phyloP scores from a whole-genome alignment of 495 filamentous ascomycete species.

The Daldinia decipiens region DNA sequence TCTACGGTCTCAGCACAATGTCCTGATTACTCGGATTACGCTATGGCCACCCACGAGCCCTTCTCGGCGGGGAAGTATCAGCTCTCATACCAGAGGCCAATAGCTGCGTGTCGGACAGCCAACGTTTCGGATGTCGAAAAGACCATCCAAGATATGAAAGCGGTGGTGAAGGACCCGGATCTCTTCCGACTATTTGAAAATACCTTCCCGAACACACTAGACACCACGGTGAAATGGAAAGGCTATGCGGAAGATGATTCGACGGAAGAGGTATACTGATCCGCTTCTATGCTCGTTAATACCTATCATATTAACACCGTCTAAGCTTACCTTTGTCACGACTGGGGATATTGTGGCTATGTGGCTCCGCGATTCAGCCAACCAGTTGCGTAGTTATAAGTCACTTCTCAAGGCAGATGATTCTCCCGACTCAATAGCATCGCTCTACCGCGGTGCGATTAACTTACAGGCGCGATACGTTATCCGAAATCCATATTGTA shows the following conservation, averaged over 20 bases:
- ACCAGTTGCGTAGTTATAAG: slow-evolving; percentile 73
- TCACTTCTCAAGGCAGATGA: slow-evolving; percentile 61
- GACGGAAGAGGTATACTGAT: slow-evolving; percentile 50
- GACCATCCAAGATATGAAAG: slow-evolving; percentile 58
- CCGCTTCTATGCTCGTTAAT: slow-evolving; percentile 54
- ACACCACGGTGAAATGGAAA: slow-evolving; percentile 73
- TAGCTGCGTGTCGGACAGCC: slow-evolving; percentile 68
- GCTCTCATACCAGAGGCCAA: slow-evolving; percentile 67
- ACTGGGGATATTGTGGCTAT: slow-evolving; percentile 76
- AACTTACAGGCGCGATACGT: slow-evolving; percentile 73
- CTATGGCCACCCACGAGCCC: slow-evolving; percentile 56
- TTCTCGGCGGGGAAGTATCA: slow-evolving; percentile 56
- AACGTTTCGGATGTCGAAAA: slow-evolving; percentile 65
- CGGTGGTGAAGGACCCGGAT: slow-evolving; percentile 69
- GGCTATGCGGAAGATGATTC: slow-evolving; percentile 60
- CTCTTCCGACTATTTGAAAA: slow-evolving; percentile 73
- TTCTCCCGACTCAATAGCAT: slow-evolving; percentile 61
- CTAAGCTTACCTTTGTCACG: slow-evolving; percentile 58
- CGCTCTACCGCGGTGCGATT: slow-evolving; percentile 70
- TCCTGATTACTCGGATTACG: slow-evolving; percentile 64
- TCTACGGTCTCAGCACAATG: slow-evolving; percentile 51
- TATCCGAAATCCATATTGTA: slow-evolving; percentile 68
- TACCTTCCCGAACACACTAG: slow-evolving; percentile 72
- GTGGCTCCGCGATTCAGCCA: slow-evolving; percentile 76
- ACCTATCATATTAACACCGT: slow-evolving; percentile 49